Percentiles rank a stretch among this genome's conserved stretches.
These are phyloP conservation scores for Cladobotryum protrusum DNA, from an alignment of 2,329 filamentous ascomycete species.

Conservation along the genomic window DNA sequence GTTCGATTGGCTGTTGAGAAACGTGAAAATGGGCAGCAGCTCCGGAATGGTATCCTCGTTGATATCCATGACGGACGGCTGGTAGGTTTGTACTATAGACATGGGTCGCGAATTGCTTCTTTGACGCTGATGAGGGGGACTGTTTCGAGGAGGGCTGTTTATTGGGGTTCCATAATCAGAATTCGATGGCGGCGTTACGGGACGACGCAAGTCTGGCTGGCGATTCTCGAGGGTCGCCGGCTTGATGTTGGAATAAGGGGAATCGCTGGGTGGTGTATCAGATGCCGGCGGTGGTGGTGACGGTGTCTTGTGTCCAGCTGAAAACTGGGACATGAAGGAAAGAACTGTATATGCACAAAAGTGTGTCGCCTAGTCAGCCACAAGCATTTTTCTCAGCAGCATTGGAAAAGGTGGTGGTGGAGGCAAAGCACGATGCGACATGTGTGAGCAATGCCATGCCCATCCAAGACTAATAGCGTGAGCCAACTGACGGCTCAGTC, in stretches of 20 bases:
- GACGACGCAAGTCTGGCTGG: constrained; percentile 31
- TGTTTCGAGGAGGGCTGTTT: constrained; percentile 37
- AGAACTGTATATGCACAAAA: constrained; percentile 50
- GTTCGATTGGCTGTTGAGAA: constrained; percentile 89
- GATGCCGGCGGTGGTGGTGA: constrained; percentile 40
- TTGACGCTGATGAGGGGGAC: constrained; percentile 35
- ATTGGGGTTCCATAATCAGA: constrained; percentile 38
- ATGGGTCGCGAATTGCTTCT: constrained; percentile 61
- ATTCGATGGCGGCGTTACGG: constrained; percentile 32
- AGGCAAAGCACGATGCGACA: not conserved
- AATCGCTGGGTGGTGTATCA: constrained; percentile 34
- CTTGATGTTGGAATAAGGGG: constrained; percentile 26
- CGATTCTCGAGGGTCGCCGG: constrained; percentile 27
- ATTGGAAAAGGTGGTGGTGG: not conserved
- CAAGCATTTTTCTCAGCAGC: not conserved
- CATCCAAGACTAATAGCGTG: not conserved
- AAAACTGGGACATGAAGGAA: constrained; percentile 83
- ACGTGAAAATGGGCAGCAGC: constrained; percentile 87
- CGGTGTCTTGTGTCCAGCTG: constrained; percentile 43
- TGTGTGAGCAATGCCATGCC: too few relatives aligned
- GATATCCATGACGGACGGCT: constrained; percentile 80
- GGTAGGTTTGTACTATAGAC: constrained; percentile 82
- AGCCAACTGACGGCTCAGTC: too few relatives aligned
- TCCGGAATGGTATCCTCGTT: constrained; percentile 83
- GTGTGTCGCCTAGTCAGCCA: constrained; percentile 5